Evolutionary conservation across 2,329 filamentous ascomycete genomes (phyloP).

Genomic region (Cordyceps cicadae): DNA sequence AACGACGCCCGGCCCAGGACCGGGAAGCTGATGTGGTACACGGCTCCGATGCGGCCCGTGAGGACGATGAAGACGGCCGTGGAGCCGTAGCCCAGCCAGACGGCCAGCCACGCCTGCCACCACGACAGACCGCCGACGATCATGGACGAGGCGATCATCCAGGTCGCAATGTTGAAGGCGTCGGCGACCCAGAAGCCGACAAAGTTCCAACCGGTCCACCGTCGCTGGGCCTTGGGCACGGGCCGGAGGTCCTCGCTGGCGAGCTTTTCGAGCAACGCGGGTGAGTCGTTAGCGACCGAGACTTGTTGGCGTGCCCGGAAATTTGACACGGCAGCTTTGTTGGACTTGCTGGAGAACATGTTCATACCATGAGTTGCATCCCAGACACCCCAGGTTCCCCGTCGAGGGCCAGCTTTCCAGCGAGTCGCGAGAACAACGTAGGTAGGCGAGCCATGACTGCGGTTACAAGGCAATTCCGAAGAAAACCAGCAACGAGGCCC

Average conservation of each 20-base stretch:
- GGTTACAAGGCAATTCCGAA: neutral
- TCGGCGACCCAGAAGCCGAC: constrained; percentile 82
- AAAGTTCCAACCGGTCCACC: constrained; percentile 85
- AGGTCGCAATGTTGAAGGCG: constrained; percentile 83
- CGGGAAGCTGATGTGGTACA: constrained; percentile 84
- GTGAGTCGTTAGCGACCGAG: neutral
- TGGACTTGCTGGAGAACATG: neutral
- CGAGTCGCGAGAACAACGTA: constrained; percentile 1
- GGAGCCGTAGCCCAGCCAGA: constrained; percentile 78
- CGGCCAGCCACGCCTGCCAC: constrained; percentile 85
- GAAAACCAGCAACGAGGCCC: neutral
- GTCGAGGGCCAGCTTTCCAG: constrained; percentile 2
- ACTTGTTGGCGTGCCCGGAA: neutral
- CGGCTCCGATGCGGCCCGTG: constrained; percentile 76
- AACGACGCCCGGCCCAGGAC: constrained; percentile 71
- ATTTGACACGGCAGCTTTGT: too few relatives aligned
- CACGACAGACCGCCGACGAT: constrained; percentile 70
- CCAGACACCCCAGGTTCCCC: constrained; percentile 4
- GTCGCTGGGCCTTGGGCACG: constrained; percentile 69
- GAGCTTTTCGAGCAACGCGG: constrained; percentile 37
- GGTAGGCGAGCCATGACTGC: neutral
- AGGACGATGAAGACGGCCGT: constrained; percentile 66
- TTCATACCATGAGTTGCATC: constrained; percentile 9
- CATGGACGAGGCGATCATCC: constrained; percentile 87
- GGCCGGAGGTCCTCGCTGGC: constrained; percentile 75